Percentiles rank a stretch among this genome's conserved stretches.
Evolutionary conservation across 495 filamentous ascomycete genomes (phyloP).

Genomic region (Schizothecium vesticola): DNA sequence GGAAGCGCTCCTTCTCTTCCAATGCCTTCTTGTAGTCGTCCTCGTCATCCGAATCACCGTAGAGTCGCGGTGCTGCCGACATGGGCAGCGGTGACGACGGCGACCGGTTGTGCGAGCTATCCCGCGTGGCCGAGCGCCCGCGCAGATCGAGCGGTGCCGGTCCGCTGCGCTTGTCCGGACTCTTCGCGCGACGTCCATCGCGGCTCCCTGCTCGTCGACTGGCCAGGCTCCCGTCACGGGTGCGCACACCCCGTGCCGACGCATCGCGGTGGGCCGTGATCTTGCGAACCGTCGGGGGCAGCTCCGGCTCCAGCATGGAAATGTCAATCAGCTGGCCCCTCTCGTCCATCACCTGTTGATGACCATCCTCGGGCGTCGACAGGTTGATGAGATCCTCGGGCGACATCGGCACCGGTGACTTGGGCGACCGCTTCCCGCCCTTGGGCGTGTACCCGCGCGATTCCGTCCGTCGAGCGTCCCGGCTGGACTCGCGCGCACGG

Average conservation of each 20-base stretch:
- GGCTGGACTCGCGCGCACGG: conserved; percentile 46
- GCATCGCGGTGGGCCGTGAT: conserved; percentile 32
- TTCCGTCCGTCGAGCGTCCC: conserved; percentile 60
- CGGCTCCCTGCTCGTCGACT: conserved; percentile 18
- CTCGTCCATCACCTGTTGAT: background rate
- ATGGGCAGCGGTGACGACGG: conserved; percentile 79
- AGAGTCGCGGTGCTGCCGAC: conserved; percentile 39
- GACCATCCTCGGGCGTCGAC: conserved; percentile 36
- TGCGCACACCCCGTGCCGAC: conserved; percentile 29
- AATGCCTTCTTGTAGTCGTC: conserved; percentile 56
- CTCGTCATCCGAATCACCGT: conserved; percentile 48
- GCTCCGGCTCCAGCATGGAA: conserved; percentile 21
- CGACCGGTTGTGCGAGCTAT: conserved; percentile 58
- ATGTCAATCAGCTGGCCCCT: conserved; percentile 18
- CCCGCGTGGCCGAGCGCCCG: conserved; percentile 46
- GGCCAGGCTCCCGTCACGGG: conserved; percentile 43
- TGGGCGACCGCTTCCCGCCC: conserved; percentile 81
- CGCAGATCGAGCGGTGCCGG: conserved; percentile 49
- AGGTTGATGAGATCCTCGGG: conserved; percentile 69
- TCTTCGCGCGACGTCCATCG: conserved; percentile 29
- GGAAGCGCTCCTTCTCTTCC: conserved; percentile 56
- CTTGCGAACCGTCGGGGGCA: conserved; percentile 41
- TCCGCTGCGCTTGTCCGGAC: conserved; percentile 39
- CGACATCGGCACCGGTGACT: conserved; percentile 87
- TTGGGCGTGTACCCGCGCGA: conserved; percentile 61